Percentiles rank a stretch among this genome's conserved stretches.
Conservation (phyloP, 495 filamentous ascomycete genomes). For the Penicillium fimorum region DNA sequence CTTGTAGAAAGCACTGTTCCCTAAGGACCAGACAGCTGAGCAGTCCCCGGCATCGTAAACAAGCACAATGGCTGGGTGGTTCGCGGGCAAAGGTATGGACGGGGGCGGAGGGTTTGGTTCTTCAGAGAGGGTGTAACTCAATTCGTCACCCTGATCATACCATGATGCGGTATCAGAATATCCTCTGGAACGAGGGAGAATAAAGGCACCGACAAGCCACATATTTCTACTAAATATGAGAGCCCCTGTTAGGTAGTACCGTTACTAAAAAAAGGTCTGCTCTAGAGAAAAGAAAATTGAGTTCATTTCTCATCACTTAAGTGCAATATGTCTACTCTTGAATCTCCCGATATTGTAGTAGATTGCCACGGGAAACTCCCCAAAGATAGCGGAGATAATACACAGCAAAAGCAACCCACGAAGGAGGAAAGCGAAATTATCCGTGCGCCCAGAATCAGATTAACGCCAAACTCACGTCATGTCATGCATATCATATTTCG, state of each 20-base stretch:
- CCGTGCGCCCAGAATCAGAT: slow-evolving; percentile 14
- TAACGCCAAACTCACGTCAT: slow-evolving; percentile 24
- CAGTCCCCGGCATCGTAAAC: slow-evolving; percentile 1
- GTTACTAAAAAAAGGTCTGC: no score
- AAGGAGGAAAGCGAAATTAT: not conserved
- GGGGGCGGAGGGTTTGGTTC: not conserved
- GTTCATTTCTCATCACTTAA: no score
- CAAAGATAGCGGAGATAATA: slow-evolving; percentile 6
- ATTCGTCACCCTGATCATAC: not conserved
- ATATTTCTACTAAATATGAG: not conserved
- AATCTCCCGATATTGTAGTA: not conserved
- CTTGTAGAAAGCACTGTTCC: slow-evolving; percentile 8
- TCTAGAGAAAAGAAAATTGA: no score
- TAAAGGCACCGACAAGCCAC: not conserved
- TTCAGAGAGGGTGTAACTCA: not conserved
- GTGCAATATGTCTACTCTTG: not conserved
- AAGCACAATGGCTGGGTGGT: not conserved
- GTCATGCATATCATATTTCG: slow-evolving; percentile 22
- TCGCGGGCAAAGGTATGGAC: not conserved
- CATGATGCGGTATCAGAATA: slow-evolving; percentile 5
- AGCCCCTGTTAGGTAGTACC: no score
- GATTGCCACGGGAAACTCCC: not conserved
- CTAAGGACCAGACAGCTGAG: slow-evolving; percentile 3
- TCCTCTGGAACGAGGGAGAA: slow-evolving; percentile 2
- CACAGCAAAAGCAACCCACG: slow-evolving; percentile 6